Evolutionary conservation across 768 basidiomycete species (phyloP).

Genomic region (Leccinum variicolor): DNA sequence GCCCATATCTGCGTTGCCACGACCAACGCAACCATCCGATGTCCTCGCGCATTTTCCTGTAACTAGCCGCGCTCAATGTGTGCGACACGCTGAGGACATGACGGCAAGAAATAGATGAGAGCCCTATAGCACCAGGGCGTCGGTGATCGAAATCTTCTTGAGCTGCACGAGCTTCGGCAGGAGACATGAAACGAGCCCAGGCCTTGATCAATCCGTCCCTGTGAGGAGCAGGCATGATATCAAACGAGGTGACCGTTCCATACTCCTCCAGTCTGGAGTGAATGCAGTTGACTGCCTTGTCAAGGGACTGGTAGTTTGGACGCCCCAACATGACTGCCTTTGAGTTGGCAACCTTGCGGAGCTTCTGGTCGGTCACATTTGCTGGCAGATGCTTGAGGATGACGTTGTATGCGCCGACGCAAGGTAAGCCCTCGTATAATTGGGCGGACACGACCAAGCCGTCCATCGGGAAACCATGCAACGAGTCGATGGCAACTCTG

Average conservation of each 20-base stretch:
- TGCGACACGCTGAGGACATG: conserved; percentile 55
- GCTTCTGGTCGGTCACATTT: conserved; percentile 36
- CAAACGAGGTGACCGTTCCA: conserved; percentile 41
- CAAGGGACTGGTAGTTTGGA: conserved; percentile 40
- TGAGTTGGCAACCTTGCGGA: conserved; percentile 45
- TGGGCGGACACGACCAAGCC: conserved; percentile 44
- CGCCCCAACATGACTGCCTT: conserved; percentile 51
- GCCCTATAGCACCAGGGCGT: conserved; percentile 43
- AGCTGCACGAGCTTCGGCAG: conserved; percentile 50
- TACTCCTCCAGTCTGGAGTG: conserved; percentile 34
- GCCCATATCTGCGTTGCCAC: conserved; percentile 29
- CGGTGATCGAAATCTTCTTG: conserved; percentile 45
- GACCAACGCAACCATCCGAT: conserved; percentile 42
- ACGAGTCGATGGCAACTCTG: conserved; percentile 43
- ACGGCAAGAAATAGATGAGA: conserved; percentile 44
- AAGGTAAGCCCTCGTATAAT: conserved; percentile 56
- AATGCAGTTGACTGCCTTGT: conserved; percentile 37
- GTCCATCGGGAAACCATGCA: conserved; percentile 35
- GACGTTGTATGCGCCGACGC: conserved; percentile 57
- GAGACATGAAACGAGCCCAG: conserved; percentile 53
- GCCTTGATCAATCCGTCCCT: conserved; percentile 45
- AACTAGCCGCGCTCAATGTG: conserved; percentile 36
- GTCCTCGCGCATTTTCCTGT: conserved; percentile 40
- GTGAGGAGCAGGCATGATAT: conserved; percentile 50
- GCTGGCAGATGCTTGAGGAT: conserved; percentile 55